These are phyloP conservation scores for Protomyces inundatus DNA, from an alignment of 1,139 yeast genomes.

Conservation along the genomic window DNA sequence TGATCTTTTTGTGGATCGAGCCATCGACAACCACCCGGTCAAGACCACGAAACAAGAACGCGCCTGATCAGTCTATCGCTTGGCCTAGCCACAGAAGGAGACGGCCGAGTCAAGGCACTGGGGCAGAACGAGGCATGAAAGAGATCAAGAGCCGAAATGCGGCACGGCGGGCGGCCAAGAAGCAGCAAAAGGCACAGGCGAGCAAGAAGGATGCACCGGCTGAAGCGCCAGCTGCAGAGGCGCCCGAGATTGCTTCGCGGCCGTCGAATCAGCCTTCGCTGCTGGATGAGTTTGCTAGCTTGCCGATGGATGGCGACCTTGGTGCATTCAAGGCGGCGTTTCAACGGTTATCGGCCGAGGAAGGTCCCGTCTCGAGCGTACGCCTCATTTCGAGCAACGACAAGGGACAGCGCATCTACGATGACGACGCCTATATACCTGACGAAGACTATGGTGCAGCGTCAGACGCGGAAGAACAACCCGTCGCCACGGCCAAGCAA, in stretches of 20 bases:
- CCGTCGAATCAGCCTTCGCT: not conserved
- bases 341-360: conserved; percentile 12
- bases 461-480: conserved; percentile 30
- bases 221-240: not conserved
- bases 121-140: no score
- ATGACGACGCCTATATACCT: conserved; percentile 39
- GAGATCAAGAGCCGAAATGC: conserved; percentile 12
- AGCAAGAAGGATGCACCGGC: not conserved
- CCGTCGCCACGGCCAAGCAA: conserved; percentile 45
- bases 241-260: not conserved
- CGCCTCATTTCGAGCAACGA: conserved; percentile 26
- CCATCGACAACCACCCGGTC: no score
- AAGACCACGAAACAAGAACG: no score
- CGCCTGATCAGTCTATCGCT: no score
- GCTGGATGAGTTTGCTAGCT: conserved; percentile 10
- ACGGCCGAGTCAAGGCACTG: no score
- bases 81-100: no score
- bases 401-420: conserved; percentile 39
- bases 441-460: conserved; percentile 33
- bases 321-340: conserved; percentile 16
- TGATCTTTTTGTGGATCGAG: no score
- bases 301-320: conserved; percentile 9
- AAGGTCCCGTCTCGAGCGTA: not conserved
- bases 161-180: conserved; percentile 21
- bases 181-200: conserved; percentile 7